Conservation (phyloP, 208 protist species). For the Acanthamoeba lenticulata region DNA sequence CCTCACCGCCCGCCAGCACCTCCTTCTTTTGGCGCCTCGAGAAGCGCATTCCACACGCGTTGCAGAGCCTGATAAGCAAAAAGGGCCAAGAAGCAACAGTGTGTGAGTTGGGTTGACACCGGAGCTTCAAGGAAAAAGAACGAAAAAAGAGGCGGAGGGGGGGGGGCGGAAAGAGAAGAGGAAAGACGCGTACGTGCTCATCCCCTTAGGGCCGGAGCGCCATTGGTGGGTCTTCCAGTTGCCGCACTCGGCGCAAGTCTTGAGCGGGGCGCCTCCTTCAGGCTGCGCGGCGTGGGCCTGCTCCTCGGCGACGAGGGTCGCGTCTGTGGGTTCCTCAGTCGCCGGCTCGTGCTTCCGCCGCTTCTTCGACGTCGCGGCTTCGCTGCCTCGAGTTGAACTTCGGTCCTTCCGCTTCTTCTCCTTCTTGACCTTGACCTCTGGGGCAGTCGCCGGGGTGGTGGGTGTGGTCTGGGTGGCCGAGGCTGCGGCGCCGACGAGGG, state of each 20-base stretch:
- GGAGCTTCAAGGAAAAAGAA: neutral
- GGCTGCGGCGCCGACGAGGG: neutral
- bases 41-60: constrained; percentile 23
- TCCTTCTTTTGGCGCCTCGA: neutral
- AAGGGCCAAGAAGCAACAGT: neutral
- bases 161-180: neutral
- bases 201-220: neutral
- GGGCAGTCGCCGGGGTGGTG: neutral
- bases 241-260: neutral
- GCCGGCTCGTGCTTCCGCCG: neutral
- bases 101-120: neutral
- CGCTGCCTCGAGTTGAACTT: no score
- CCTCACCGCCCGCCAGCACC: no score
- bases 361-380: no score
- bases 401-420: no score
- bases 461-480: neutral
- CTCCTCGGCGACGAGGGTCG: neutral
- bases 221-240: neutral
- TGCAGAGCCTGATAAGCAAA: neutral
- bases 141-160: neutral
- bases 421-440: neutral
- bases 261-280: no score
- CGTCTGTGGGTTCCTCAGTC: neutral
- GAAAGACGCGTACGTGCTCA: neutral
- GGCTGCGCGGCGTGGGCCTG: neutral